Base-by-base conservation (phyloP, 495 filamentous ascomycete species). In the Astrocystis sublimbata region DNA sequence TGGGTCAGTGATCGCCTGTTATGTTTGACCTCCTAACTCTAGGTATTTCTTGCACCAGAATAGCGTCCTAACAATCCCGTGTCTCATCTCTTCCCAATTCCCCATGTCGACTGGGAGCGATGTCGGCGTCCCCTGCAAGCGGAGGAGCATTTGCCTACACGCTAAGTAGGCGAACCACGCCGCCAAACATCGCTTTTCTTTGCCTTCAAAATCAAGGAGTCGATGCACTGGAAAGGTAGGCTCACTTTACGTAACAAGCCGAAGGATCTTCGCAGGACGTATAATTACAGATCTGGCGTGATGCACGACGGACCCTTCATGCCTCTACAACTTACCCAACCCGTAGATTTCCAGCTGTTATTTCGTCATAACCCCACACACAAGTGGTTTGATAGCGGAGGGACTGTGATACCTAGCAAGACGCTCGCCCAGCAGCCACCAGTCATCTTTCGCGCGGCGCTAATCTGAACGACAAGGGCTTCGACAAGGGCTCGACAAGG, bases 231-330 rank as follows among this genome's bases (percentile, higher is more conserved):
- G 13, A 38, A 13, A 54, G 26, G 15, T 31, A 13, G n/a, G 17
- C 33, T 56, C 9, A 42, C 10, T 42, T n/a, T 57, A 45, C 4
- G 13, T 49, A 59, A 46, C 21, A 19, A 28, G 43, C 33, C 2
- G 17, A 59, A 50, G 30, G 56, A 59, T 59, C 56, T 59, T 49
- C 56, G 21, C 38, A 47, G n/a, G 6, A 17, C 19, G 24, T 43
- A 42, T 9, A 56, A 56, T 38, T 47, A n/a, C 17, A 38, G 42
- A 58, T 58, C 42, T 46, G 43, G 41, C 43, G 28, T 23, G 56
- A 50, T 59, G 56, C 56, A 50, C 12, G 31, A 59, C 33, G 43
- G 43, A 59, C 56, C 56, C 56, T 59, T 59, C 42, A 26, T 59
- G 43, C 43, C 56, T 50, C 13, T 6, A 46, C 40, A 9, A 58